Base-by-base conservation (phyloP, 163 green algal species). In the Chlorella variabilis region DNA sequence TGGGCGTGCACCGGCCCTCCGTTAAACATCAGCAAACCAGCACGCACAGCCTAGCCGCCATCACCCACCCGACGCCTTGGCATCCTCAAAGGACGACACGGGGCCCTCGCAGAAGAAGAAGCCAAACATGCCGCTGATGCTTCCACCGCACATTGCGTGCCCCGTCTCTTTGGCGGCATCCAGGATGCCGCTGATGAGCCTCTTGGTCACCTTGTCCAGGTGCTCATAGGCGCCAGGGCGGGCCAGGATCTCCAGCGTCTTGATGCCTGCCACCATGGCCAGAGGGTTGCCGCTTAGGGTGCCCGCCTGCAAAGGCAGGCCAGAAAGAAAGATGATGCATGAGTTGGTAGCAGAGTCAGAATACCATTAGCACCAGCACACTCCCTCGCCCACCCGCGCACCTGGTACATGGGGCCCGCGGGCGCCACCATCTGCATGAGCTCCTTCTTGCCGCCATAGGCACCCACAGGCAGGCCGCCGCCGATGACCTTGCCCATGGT, bases 371-470 rank as follows among this genome's bases (percentile, higher is more conserved):
- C n/a, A n/a, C n/a, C n/a, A n/a, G n/a, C n/a, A n/a, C n/a, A n/a
- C n/a, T n/a, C n/a, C n/a, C n/a, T n/a, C n/a, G n/a, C n/a, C n/a
- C n/a, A n/a, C n/a, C n/a, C n/a, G n/a, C 51, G 11, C 77, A 87
- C 85, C 83, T 98, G 94, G 87, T 98, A 98, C 93, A 98, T 96
- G 80, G 94, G 94, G 29, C 97, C 97, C 13, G 97, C 94, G 29
- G 97, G 97, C 4, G 97, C 96, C 31, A 99, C 97, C 82, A 94
- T 96, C 89, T 97, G 87, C 97, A 99, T 99, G 91, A 99, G 98
- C 29, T 99, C 97, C 49, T 87, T 84, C 48, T 78, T 88, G 49
- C 97, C 97, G 29, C 97, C 97, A 83, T 99, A 99, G 0, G 97
- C 97, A 77, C 97, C 97, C 38, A 99, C 97, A 20, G 97, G 97